Conservation (phyloP, 371 early-diverging fungal species). For the Lichtheimia corymbifera region DNA sequence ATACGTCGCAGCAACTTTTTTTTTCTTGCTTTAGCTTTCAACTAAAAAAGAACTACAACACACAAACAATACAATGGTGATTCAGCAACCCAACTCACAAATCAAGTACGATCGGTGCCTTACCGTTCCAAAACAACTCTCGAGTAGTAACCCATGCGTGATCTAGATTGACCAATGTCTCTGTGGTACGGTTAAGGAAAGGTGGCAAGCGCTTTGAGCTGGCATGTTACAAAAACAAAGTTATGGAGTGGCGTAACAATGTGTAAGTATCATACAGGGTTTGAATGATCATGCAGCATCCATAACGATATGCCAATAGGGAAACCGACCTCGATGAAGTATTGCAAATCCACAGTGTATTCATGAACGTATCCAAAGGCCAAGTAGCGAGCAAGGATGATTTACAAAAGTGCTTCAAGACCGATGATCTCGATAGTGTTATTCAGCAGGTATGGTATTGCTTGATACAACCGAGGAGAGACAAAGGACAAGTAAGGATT, state of each 20-base stretch:
- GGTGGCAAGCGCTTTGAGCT: constrained; percentile 98
- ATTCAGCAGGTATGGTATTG: constrained; percentile 68
- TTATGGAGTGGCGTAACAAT: constrained; percentile 93
- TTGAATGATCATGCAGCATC: no score
- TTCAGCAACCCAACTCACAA: constrained; percentile 52
- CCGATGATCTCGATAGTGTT: constrained; percentile 81
- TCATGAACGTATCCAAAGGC: constrained; percentile 95
- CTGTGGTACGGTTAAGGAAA: constrained; percentile 92
- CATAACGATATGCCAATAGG: constrained; percentile 35
- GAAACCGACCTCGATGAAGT: constrained; percentile 97
- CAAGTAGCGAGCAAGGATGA: constrained; percentile 91
- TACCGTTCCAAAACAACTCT: no score
- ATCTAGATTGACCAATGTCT: constrained; percentile 88
- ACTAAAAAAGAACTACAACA: not conserved
- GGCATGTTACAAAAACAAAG: constrained; percentile 99
- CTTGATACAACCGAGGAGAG: no score
- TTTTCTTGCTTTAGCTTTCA: not conserved
- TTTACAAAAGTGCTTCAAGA: constrained; percentile 85
- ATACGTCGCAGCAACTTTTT: not conserved
- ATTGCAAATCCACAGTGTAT: constrained; percentile 91
- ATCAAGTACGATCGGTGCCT: constrained; percentile 45
- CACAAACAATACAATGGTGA: constrained; percentile 32
- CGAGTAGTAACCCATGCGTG: no score
- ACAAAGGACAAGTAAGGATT: no score
- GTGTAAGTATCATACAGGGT: constrained; percentile 61